Conservation (phyloP, 768 basidiomycete genomes). For the Gloeophyllum trabeum region DNA sequence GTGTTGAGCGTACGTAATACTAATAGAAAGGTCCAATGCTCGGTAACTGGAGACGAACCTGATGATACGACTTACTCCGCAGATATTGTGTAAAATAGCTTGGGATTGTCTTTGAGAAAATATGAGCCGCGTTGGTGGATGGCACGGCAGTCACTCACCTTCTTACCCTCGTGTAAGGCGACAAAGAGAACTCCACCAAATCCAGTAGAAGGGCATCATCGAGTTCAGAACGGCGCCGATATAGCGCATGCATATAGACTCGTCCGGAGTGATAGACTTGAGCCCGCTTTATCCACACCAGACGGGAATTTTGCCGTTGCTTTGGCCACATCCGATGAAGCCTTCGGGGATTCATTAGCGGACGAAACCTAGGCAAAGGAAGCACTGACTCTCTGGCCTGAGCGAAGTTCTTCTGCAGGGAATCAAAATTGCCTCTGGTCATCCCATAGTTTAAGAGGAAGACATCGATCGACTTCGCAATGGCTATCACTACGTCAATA, state of each 20-base stretch:
- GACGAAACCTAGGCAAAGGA: not conserved
- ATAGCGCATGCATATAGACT: slow-evolving; percentile 66
- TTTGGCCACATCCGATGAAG: slow-evolving; percentile 55
- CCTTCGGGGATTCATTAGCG: slow-evolving; percentile 23
- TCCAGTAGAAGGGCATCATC: slow-evolving; percentile 62
- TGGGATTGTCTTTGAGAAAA: slow-evolving; percentile 74
- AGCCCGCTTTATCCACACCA: slow-evolving; percentile 67
- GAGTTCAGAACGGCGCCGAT: slow-evolving; percentile 61
- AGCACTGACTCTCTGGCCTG: slow-evolving; percentile 45
- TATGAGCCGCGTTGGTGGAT: slow-evolving; percentile 21
- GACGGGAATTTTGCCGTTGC: slow-evolving; percentile 68
- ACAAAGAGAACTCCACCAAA: slow-evolving; percentile 64
- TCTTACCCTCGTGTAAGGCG: slow-evolving; percentile 68
- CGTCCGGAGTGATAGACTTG: slow-evolving; percentile 70
- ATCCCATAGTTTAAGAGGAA: slow-evolving; percentile 66
- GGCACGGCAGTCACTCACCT: slow-evolving; percentile 32
- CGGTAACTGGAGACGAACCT: not conserved
- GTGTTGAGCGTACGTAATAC: slow-evolving; percentile 66
- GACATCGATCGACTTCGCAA: slow-evolving; percentile 65
- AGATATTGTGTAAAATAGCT: slow-evolving; percentile 48
- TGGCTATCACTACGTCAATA: slow-evolving; percentile 71
- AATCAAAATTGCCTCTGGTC: slow-evolving; percentile 43
- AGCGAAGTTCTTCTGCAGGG: slow-evolving; percentile 57
- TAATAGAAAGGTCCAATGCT: slow-evolving; percentile 13
- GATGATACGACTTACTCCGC: slow-evolving; percentile 35